Evolutionary conservation across 1,139 yeast species (phyloP).

Genomic region (Zygoascus meyerae): DNA sequence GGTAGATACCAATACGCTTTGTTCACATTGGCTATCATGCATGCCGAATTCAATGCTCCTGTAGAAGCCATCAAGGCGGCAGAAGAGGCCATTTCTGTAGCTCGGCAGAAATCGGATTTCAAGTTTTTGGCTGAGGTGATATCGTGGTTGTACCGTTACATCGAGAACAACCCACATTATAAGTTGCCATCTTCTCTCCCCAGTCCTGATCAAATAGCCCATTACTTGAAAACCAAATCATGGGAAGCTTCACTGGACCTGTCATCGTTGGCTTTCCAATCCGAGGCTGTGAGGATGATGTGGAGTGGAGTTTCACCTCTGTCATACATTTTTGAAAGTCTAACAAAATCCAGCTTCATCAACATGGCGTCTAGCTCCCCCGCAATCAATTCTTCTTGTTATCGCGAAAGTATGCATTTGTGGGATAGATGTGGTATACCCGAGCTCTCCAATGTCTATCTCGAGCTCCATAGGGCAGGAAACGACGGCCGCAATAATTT

Average conservation of each 20-base stretch:
- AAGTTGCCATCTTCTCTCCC: slow-evolving; percentile 26
- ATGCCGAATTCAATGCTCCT: slow-evolving; percentile 69
- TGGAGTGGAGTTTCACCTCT: slow-evolving; percentile 45
- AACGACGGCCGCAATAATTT: slow-evolving; percentile 12
- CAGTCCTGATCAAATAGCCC: slow-evolving; percentile 53
- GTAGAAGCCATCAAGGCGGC: slow-evolving; percentile 74
- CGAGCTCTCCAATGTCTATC: slow-evolving; percentile 19
- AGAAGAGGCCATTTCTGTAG: slow-evolving; percentile 83
- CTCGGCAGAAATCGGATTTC: slow-evolving; percentile 77
- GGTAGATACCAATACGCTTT: slow-evolving; percentile 77
- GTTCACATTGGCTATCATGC: slow-evolving; percentile 69
- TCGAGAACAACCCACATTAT: slow-evolving; percentile 57
- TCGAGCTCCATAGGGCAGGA: slow-evolving; percentile 13
- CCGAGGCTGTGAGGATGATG: slow-evolving; percentile 51
- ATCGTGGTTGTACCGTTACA: slow-evolving; percentile 71
- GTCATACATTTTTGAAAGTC: slow-evolving; percentile 44
- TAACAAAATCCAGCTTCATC: slow-evolving; percentile 50
- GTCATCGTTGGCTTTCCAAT: slow-evolving; percentile 55
- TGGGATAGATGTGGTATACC: slow-evolving; percentile 27
- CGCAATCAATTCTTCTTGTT: slow-evolving; percentile 24
- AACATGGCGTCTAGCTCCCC: slow-evolving; percentile 37
- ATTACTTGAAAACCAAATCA: slow-evolving; percentile 55
- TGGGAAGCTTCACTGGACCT: slow-evolving; percentile 46
- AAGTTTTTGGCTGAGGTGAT: slow-evolving; percentile 69
- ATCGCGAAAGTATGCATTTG: slow-evolving; percentile 27